Base-by-base conservation (phyloP, 768 basidiomycete genomes). In the Lactarius trivialis region DNA sequence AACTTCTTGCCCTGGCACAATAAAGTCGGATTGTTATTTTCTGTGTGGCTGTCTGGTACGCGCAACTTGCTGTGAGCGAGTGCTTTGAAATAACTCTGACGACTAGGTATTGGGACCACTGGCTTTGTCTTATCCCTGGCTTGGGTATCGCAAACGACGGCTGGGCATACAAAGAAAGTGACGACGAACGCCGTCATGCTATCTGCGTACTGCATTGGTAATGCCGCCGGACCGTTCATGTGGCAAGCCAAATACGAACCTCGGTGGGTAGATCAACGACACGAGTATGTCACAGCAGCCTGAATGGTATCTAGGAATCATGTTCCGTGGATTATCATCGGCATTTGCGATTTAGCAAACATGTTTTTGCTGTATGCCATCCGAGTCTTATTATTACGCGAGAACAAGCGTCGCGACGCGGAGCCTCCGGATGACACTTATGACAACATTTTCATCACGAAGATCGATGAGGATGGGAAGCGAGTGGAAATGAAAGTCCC, bases 301-400 rank as follows among this genome's bases (percentile, higher is more conserved):
- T 15, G 55, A 45, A 19, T 4, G 50, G 30, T 51, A 21, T 49
- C n/a, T 26, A 86, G 87, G 53, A 88, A 90, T 66, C 85, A 79
- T 60, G 71, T 91, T 32, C 90, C 89, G 3, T 92, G 91, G 90
- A 81, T 80, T 56, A 78, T 91, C 67, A 91, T 91, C 59, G 82
- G 85, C 2, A 70, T 84, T 56, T 87, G 85, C 73, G 85, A 86
- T 69, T 63, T 75, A 12, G 62, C 71, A 33, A 85, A 85, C 71
- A 83, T 85, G 50, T 32, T 74, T 14, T 57, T 81, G 66, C 55
- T 81, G 17, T 74, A 84, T 26, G 28, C 70, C 39, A 82, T 91
- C 60, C 83, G 87, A 24, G 73, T 67, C 58, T 45, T 83, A 32
- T 78, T 91, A 41, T 69, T 74, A 3, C 71, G 75, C 37, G 86